A percentile compares a stretch with the other conserved stretches of the same genome.
Conservation (phyloP, 805 yeast genomes). For the Clavispora phyllophila region DNA sequence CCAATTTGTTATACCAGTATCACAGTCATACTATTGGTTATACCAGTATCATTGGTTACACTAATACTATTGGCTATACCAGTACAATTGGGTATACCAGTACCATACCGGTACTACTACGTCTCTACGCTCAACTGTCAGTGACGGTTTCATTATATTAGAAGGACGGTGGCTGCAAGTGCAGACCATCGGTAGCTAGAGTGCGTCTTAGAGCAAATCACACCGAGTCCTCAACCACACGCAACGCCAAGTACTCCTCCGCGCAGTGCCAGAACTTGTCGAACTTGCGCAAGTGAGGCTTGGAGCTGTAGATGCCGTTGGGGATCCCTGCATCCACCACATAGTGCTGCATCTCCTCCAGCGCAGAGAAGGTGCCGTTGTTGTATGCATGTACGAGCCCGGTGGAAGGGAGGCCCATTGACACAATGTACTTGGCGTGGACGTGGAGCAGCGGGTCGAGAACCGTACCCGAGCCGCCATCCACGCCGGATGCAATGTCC, state of each 20-base stretch:
- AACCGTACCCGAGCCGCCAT: slow-evolving; percentile 69
- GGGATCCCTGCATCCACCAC: slow-evolving; percentile 73
- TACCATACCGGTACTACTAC: no score
- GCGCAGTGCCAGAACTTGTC: slow-evolving; percentile 42
- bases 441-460: slow-evolving; percentile 30
- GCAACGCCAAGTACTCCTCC: slow-evolving; percentile 16
- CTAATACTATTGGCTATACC: no score
- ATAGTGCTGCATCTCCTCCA: slow-evolving; percentile 49
- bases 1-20: no score
- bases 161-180: no score
- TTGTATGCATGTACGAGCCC: slow-evolving; percentile 59
- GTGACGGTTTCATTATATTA: no score
- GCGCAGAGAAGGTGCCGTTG: slow-evolving; percentile 38
- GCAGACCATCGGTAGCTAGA: no score
- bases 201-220: no score
- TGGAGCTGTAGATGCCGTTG: slow-evolving; percentile 41
- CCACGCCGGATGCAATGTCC: slow-evolving; percentile 80
- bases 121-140: no score
- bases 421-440: slow-evolving; percentile 53
- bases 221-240: neutral
- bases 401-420: slow-evolving; percentile 68
- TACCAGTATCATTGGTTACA: no score
- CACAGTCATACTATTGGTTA: no score
- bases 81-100: no score
- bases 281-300: slow-evolving; percentile 39